phyloP scores from a whole-genome alignment of 257 asterid species.

The Parsonsia alboflavescens region DNA sequence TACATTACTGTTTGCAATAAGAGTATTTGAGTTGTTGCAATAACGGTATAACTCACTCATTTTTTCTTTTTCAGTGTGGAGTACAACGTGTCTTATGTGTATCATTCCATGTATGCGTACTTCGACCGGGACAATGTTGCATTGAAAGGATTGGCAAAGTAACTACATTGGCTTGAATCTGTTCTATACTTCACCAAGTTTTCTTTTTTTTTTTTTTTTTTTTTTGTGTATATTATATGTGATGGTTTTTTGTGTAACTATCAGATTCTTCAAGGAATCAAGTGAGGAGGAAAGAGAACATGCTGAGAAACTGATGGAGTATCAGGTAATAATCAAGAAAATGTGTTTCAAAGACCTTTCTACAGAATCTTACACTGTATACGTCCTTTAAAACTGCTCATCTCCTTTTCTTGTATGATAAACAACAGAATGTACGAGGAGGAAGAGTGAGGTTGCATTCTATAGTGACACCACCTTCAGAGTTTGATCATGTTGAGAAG shows the following conservation, averaged over 20 bases:
- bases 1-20: neutral
- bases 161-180: conserved; percentile 12
- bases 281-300: conserved; percentile 84
- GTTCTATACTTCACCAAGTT: neutral
- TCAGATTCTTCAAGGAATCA: conserved; percentile 76
- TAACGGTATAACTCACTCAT: neutral
- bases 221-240: neutral
- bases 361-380: neutral
- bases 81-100: conserved; percentile 65
- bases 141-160: conserved; percentile 85
- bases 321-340: conserved; percentile 50
- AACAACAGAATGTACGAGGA: conserved; percentile 66
- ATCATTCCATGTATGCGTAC: conserved; percentile 70
- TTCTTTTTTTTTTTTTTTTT: too few species aligned
- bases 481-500: conserved; percentile 67
- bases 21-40: neutral
- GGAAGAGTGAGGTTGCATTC: conserved; percentile 66
- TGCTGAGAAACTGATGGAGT: conserved; percentile 79
- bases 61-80: conserved; percentile 58
- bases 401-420: neutral
- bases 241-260: neutral
- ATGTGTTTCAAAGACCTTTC: neutral
- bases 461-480: conserved; percentile 48
- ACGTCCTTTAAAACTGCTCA: neutral
- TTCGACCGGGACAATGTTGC: conserved; percentile 90